A percentile compares a stretch with the other conserved stretches of the same genome.
Evolutionary conservation across 2,329 filamentous ascomycete species (phyloP).

Genomic region (Penicillium sp.): DNA sequence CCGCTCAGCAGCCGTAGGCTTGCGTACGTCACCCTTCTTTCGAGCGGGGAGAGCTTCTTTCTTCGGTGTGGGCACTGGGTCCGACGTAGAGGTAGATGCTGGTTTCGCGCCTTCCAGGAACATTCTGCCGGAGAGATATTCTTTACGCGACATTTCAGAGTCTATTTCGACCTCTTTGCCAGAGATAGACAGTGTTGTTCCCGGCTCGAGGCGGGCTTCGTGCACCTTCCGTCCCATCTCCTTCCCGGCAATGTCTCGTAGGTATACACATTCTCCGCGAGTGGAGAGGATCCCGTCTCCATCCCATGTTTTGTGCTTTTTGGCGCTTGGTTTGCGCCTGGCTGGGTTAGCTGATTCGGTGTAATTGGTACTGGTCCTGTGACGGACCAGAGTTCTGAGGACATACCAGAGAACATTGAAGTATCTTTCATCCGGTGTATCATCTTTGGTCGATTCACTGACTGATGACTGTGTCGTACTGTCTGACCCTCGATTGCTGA

Average conservation of each 20-base stretch:
- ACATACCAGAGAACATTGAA: conserved; percentile 44
- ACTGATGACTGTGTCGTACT: conserved; percentile 2
- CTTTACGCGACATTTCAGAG: conserved; percentile 51
- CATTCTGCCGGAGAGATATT: conserved; percentile 42
- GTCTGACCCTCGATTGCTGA: conserved; percentile 20
- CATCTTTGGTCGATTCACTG: conserved; percentile 1
- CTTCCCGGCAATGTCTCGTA: conserved; percentile 56
- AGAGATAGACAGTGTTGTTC: conserved; percentile 53
- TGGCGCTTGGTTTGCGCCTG: conserved; percentile 60
- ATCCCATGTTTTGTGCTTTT: conserved; percentile 72
- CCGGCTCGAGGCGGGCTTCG: conserved; percentile 50
- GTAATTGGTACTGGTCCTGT: not conserved
- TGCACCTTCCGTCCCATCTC: conserved; percentile 53
- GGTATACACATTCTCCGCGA: conserved; percentile 48
- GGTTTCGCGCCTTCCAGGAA: conserved; percentile 23
- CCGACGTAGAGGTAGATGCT: conserved; percentile 5
- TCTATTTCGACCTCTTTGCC: conserved; percentile 64
- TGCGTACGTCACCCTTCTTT: conserved; percentile 8
- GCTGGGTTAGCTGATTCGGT: conserved; percentile 3
- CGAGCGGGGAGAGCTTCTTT: conserved; percentile 18
- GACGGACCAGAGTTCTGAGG: not conserved
- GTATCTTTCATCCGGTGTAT: conserved; percentile 28
- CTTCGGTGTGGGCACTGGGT: conserved; percentile 9
- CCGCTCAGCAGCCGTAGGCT: conserved; percentile 3
- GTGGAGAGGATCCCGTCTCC: conserved; percentile 59